Conservation (phyloP, 768 basidiomycete genomes). For the Lentinula guzmanii region DNA sequence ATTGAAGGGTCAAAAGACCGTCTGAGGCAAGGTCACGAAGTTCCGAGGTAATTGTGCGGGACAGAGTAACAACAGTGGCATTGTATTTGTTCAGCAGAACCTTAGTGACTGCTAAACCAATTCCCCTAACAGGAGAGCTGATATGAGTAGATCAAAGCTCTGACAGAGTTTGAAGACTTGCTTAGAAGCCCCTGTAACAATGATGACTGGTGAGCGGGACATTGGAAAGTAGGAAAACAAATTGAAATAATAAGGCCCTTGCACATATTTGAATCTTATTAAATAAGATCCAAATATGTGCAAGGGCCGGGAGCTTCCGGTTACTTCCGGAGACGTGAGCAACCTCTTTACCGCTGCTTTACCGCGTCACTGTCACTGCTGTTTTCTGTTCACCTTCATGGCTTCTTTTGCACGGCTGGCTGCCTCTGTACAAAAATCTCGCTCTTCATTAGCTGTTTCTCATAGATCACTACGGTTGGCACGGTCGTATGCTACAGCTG, state of each 20-base stretch:
- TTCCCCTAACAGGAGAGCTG: slow-evolving; percentile 32
- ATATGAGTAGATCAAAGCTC: neutral
- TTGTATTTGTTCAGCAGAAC: slow-evolving; percentile 57
- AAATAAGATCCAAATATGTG: neutral
- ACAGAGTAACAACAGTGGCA: slow-evolving; percentile 70
- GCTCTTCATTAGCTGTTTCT: slow-evolving; percentile 34
- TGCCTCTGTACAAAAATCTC: slow-evolving; percentile 36
- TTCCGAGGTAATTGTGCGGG: slow-evolving; percentile 64
- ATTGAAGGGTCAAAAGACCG: slow-evolving; percentile 50
- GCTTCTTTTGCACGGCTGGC: slow-evolving; percentile 49
- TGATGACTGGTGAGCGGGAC: slow-evolving; percentile 42
- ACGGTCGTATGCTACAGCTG: slow-evolving; percentile 61
- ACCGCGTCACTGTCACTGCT: slow-evolving; percentile 5
- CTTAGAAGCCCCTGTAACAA: slow-evolving; percentile 87
- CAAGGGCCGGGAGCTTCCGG: neutral
- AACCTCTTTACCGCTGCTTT: neutral
- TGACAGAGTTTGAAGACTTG: slow-evolving; percentile 18
- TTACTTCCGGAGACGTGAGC: neutral
- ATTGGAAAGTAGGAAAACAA: slow-evolving; percentile 1
- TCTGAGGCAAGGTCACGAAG: slow-evolving; percentile 44
- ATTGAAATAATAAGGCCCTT: neutral
- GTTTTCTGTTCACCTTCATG: slow-evolving; percentile 11
- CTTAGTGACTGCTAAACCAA: slow-evolving; percentile 77
- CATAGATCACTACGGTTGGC: slow-evolving; percentile 33
- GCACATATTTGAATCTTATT: too few relatives aligned